Conservation (phyloP, 176 grass and related monocot genomes). For the Phyllostachys edulis region DNA sequence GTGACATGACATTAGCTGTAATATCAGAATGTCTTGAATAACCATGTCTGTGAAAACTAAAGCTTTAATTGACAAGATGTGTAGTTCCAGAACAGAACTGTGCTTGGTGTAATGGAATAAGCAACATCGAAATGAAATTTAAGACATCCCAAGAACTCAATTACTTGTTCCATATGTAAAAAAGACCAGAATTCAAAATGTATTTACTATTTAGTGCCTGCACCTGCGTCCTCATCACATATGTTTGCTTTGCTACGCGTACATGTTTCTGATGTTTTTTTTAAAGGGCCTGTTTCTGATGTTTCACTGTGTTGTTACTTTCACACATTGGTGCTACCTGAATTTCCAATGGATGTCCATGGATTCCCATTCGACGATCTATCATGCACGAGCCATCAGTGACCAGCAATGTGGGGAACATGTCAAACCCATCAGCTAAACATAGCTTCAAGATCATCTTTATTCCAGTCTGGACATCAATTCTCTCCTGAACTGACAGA, state of each 20-base stretch:
- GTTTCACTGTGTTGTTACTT: background rate
- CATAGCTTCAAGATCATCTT: slow-evolving; percentile 94
- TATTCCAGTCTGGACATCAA: slow-evolving; percentile 80
- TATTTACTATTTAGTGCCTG: background rate
- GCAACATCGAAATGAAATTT: background rate
- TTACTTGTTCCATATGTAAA: background rate
- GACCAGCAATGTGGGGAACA: slow-evolving; percentile 88
- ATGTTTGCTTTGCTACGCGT: background rate
- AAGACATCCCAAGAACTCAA: background rate
- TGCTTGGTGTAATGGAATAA: background rate
- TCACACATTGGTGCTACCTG: slow-evolving; percentile 36
- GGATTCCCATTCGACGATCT: slow-evolving; percentile 87
- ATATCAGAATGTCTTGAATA: background rate
- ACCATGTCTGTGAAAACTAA: background rate
- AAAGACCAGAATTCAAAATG: background rate
- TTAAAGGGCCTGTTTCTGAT: background rate
- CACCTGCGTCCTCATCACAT: background rate
- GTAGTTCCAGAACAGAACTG: background rate
- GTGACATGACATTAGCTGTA: background rate
- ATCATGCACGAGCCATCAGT: slow-evolving; percentile 98
- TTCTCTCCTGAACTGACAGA: slow-evolving; percentile 73
- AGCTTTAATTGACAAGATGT: background rate
- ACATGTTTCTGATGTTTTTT: background rate
- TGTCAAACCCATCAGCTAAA: slow-evolving; percentile 90
- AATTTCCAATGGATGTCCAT: slow-evolving; percentile 89